Evolutionary conservation across 140 eudicot genomes (phyloP), one percentile per base, ranked within the genome.

Genomic region (Anethum foeniculum): DNA sequence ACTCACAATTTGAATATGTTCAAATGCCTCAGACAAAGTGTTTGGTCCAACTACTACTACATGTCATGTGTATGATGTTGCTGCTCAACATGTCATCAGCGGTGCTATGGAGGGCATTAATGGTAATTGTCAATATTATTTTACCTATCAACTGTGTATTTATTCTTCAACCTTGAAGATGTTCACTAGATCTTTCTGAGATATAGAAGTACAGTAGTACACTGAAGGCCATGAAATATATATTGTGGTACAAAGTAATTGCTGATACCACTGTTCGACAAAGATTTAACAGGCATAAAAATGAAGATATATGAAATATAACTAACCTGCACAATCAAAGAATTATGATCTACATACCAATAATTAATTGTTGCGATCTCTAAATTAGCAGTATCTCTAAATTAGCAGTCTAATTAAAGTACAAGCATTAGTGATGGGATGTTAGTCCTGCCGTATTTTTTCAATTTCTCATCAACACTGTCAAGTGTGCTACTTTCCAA

Each of bases 21-120:
- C 18, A 65, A 21, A 73, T 72, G 38, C 18, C 67, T 41, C 83
- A 96, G 99, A 96, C 88, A 88, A 93, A 76, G 98, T 96, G 76
- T 96, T 96, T 87, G 98, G 98, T 78, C 99, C 99, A 65, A 91
- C 99, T 28, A 96, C 98, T 80, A 96, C 98, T 68, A 96, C 99
- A 79, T 92, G 97, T 44, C 98, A 90, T 85, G 97, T 93, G 16
- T 91, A 96, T 82, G 98, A 96, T 90, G 83, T 89, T 84, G 98
- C 99, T 65, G 97, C 99, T 73, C 99, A 93, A 80, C 98, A 91
- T 85, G 94, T 93, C 84, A 87, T 96, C 69, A 86, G 92, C 75
- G 98, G 98, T 87, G 89, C 98, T 68, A 96, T 96, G 98, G 99
- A 91, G 85, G 99, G 99, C 75, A 86, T 95, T 51, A 95, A 89